Conservation (phyloP, 2,329 filamentous ascomycete genomes). For the Neospermospora avenae region DNA sequence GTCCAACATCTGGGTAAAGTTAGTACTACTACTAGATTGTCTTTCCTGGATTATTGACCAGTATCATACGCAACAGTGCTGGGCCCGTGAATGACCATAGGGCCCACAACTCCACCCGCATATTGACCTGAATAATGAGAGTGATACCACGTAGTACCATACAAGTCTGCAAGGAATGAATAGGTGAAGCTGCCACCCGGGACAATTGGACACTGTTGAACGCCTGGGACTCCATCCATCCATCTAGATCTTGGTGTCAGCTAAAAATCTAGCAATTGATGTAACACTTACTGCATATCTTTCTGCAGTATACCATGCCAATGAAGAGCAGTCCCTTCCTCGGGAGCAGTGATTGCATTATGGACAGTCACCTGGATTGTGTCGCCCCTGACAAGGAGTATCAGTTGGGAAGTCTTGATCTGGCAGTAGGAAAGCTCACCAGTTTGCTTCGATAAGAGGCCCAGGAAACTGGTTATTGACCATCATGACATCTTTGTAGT, state of each 20-base stretch:
- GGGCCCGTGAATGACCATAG: conserved; percentile 60
- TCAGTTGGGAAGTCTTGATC: not conserved
- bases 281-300: conserved; percentile 16
- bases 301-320: conserved; percentile 49
- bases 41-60: not conserved
- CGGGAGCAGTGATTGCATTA: conserved; percentile 57
- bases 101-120: conserved; percentile 55
- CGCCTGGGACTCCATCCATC: conserved; percentile 44
- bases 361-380: conserved; percentile 60
- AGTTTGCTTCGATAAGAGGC: not conserved
- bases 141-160: conserved; percentile 48
- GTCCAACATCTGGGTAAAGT: conserved; percentile 50
- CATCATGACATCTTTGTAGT: conserved; percentile 4
- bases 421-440: not conserved
- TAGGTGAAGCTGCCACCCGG: conserved; percentile 39
- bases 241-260: conserved; percentile 16
- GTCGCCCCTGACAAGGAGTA: conserved; percentile 30
- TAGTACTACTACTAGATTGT: not conserved
- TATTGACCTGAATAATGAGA: conserved; percentile 52
- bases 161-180: conserved; percentile 29
- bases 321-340: conserved; percentile 41
- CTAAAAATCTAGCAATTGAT: too few species aligned
- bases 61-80: conserved; percentile 56
- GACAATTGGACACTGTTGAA: conserved; percentile 64
- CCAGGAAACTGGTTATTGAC: conserved; percentile 1